A percentile compares a stretch with the other conserved stretches of the same genome.
Evolutionary conservation across 768 basidiomycete genomes (phyloP).

Genomic region (Daedaleopsis nitida): DNA sequence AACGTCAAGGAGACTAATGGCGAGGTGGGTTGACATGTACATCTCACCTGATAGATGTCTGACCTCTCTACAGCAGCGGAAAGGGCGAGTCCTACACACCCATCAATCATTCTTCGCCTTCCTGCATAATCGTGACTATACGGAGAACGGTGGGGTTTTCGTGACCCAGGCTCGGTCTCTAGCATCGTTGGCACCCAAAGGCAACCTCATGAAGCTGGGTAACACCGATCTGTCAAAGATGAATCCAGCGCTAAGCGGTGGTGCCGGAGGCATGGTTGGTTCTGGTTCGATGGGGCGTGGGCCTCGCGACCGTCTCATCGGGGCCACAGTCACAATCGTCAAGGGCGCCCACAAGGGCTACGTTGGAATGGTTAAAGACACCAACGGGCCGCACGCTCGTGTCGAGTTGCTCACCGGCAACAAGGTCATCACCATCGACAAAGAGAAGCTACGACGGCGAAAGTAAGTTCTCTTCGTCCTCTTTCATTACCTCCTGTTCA

Average conservation of each 20-base stretch:
- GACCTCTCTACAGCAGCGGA: slow-evolving; percentile 59
- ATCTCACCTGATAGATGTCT: neutral
- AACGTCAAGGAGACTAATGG: slow-evolving; percentile 91
- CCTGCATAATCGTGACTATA: slow-evolving; percentile 87
- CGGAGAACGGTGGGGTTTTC: slow-evolving; percentile 93
- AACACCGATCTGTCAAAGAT: slow-evolving; percentile 84
- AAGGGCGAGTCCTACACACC: slow-evolving; percentile 90
- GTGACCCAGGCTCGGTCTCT: slow-evolving; percentile 86
- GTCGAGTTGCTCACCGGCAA: slow-evolving; percentile 92
- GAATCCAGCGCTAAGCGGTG: slow-evolving; percentile 75
- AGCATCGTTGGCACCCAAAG: slow-evolving; percentile 85
- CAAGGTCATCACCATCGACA: slow-evolving; percentile 86
- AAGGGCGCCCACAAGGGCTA: slow-evolving; percentile 92
- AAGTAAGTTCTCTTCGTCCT: slow-evolving; percentile 50
- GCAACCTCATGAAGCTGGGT: slow-evolving; percentile 63
- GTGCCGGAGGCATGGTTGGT: slow-evolving; percentile 77
- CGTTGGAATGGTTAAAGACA: slow-evolving; percentile 91
- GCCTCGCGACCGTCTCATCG: slow-evolving; percentile 81
- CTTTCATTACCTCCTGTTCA: neutral
- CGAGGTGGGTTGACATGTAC: slow-evolving; percentile 57
- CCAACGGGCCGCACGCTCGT: slow-evolving; percentile 82
- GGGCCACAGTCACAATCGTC: slow-evolving; percentile 73
- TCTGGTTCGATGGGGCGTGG: slow-evolving; percentile 79
- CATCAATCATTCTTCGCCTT: slow-evolving; percentile 95
- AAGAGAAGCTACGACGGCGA: slow-evolving; percentile 72